Percentiles rank a stretch among this genome's conserved stretches.
Conservation (phyloP, 148 eudicot genomes). For the Chenopodium quinoa region DNA sequence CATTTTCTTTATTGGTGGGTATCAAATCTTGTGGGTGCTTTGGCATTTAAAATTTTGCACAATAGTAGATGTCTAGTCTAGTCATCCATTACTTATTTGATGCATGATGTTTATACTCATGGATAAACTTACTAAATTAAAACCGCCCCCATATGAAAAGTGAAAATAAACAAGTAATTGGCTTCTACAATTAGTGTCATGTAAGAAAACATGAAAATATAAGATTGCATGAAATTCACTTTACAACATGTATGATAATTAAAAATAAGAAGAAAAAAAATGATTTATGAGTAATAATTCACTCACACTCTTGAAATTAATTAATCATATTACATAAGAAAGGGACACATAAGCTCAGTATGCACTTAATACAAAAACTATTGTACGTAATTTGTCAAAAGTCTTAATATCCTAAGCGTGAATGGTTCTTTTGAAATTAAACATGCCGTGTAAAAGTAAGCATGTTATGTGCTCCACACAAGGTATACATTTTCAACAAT, state of each 20-base stretch:
- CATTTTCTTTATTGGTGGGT: slow-evolving; percentile 23
- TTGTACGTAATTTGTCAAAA: slow-evolving; percentile 7
- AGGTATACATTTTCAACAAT: slow-evolving; percentile 10
- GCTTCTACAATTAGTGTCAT: background rate
- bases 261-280: background rate
- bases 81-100: slow-evolving; percentile 1
- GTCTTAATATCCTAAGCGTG: background rate
- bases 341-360: background rate
- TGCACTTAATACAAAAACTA: background rate
- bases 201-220: background rate
- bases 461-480: slow-evolving; percentile 18
- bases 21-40: slow-evolving; percentile 27
- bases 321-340: background rate
- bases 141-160: background rate
- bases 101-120: background rate
- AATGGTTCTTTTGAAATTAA: background rate
- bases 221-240: background rate
- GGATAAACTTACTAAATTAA: background rate
- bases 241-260: background rate
- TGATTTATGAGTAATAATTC: background rate
- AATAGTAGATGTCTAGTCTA: slow-evolving; percentile 3
- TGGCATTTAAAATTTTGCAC: slow-evolving; percentile 17
- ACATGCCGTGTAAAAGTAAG: slow-evolving; percentile 4
- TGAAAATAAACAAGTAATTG: background rate
- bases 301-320: background rate